phyloP scores from a whole-genome alignment of 1,139 yeast species.

The Lodderomyces oxycetoniae region DNA sequence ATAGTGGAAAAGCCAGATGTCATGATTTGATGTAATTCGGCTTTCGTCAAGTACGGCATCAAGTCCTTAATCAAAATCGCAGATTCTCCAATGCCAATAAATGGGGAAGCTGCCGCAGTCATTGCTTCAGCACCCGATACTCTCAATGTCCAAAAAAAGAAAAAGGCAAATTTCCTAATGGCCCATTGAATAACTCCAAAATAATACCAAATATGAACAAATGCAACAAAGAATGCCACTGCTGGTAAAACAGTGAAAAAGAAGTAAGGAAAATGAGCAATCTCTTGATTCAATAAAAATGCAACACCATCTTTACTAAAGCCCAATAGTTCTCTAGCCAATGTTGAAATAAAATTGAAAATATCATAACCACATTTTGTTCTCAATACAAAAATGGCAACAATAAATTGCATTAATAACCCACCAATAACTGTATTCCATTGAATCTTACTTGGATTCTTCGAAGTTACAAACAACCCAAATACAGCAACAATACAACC shows the following conservation, averaged over 20 bases:
- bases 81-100: slow-evolving; percentile 66
- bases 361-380: slow-evolving; percentile 60
- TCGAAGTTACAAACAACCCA: slow-evolving; percentile 45
- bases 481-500: slow-evolving; percentile 50
- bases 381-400: slow-evolving; percentile 60
- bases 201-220: slow-evolving; percentile 59
- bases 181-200: slow-evolving; percentile 61
- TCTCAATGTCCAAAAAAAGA: slow-evolving; percentile 59
- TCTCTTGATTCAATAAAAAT: slow-evolving; percentile 44
- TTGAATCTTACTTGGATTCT: slow-evolving; percentile 41
- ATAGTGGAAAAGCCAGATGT: slow-evolving; percentile 65
- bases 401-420: slow-evolving; percentile 55
- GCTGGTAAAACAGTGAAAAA: slow-evolving; percentile 61
- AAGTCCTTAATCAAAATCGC: slow-evolving; percentile 61
- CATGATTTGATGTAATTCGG: slow-evolving; percentile 65
- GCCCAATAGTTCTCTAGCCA: slow-evolving; percentile 58
- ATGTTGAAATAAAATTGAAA: slow-evolving; percentile 56
- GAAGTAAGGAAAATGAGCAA: slow-evolving; percentile 43
- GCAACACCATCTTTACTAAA: slow-evolving; percentile 63
- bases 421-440: slow-evolving; percentile 67
- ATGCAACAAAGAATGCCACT: slow-evolving; percentile 60
- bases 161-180: slow-evolving; percentile 53
- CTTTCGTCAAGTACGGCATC: slow-evolving; percentile 56
- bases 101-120: slow-evolving; percentile 67
- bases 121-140: slow-evolving; percentile 67